Evolutionary conservation across 306 rosid species (phyloP).

Genomic region (Gleditsia sinensis): DNA sequence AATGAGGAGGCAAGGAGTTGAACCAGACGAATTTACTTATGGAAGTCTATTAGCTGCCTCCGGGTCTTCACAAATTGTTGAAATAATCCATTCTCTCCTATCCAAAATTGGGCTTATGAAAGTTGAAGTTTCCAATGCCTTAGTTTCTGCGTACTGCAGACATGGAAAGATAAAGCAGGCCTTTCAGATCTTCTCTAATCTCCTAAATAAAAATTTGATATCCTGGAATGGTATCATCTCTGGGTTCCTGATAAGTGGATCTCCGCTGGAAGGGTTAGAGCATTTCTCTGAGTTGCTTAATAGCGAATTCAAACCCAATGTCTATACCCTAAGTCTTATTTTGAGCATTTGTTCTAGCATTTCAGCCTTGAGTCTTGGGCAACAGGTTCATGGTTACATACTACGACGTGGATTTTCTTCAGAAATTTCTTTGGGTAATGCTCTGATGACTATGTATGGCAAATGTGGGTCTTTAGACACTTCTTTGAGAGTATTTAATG

Average conservation of each 20-base stretch:
- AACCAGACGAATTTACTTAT: slow-evolving; percentile 66
- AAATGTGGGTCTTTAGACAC: slow-evolving; percentile 65
- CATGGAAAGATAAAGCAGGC: slow-evolving; percentile 50
- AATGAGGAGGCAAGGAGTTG: slow-evolving; percentile 55
- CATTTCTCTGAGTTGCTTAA: slow-evolving; percentile 48
- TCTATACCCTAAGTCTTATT: slow-evolving; percentile 57
- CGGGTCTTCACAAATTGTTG: slow-evolving; percentile 41
- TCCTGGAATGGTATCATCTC: slow-evolving; percentile 72
- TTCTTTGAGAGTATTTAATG: slow-evolving; percentile 58
- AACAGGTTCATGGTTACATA: slow-evolving; percentile 66
- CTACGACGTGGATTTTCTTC: slow-evolving; percentile 46
- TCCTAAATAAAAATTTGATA: slow-evolving; percentile 47
- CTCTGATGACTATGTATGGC: slow-evolving; percentile 66
- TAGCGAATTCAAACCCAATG: slow-evolving; percentile 57
- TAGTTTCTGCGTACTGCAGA: slow-evolving; percentile 62
- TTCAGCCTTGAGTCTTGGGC: slow-evolving; percentile 59
- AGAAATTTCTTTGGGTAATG: slow-evolving; percentile 54
- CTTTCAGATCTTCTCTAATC: slow-evolving; percentile 46
- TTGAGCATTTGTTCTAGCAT: slow-evolving; percentile 66
- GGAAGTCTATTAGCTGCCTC: slow-evolving; percentile 68
- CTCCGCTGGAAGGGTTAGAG: slow-evolving; percentile 52
- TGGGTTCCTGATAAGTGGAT: slow-evolving; percentile 59
- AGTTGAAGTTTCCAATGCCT: slow-evolving; percentile 56
- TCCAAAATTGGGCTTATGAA: slow-evolving; percentile 55
- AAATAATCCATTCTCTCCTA: slow-evolving; percentile 55